phyloP scores from a whole-genome alignment of 805 yeast genomes.

The Saccharomyces eubayanus region DNA sequence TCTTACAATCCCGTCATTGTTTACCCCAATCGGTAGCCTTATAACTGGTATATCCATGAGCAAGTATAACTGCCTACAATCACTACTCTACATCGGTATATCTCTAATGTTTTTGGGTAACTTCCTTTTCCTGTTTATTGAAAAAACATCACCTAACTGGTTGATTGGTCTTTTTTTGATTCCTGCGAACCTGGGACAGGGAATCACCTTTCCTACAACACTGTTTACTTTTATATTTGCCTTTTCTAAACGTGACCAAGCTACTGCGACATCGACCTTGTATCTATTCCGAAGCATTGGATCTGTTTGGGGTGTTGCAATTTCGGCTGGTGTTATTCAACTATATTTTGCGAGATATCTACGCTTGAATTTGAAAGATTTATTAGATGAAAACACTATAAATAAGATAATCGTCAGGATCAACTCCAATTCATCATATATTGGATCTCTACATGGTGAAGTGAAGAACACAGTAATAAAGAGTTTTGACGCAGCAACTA shows the following conservation, averaged over 20 bases:
- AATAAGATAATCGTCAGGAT: conserved; percentile 6
- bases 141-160: conserved; percentile 21
- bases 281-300: conserved; percentile 35
- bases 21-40: conserved; percentile 38
- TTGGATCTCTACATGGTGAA: conserved; percentile 7
- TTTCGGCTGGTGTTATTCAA: conserved; percentile 12
- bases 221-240: conserved; percentile 33
- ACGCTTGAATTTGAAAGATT: conserved; percentile 3
- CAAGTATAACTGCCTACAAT: conserved; percentile 22
- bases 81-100: conserved; percentile 31
- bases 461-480: conserved; percentile 7
- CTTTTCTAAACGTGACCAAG: conserved; percentile 29
- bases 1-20: conserved; percentile 35
- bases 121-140: conserved; percentile 22
- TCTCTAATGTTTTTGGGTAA: conserved; percentile 33
- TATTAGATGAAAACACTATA: conserved; percentile 7
- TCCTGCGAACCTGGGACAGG: conserved; percentile 36
- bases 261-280: conserved; percentile 35
- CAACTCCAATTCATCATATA: conserved; percentile 10
- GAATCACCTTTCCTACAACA: conserved; percentile 33
- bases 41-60: conserved; percentile 35
- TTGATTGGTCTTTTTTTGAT: conserved; percentile 23
- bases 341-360: conserved; percentile 5
- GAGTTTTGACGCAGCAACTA: conserved; percentile 10
- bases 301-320: conserved; percentile 36